Conservation (phyloP, 768 basidiomycete genomes). For the Hemileccinum rubropunctum region DNA sequence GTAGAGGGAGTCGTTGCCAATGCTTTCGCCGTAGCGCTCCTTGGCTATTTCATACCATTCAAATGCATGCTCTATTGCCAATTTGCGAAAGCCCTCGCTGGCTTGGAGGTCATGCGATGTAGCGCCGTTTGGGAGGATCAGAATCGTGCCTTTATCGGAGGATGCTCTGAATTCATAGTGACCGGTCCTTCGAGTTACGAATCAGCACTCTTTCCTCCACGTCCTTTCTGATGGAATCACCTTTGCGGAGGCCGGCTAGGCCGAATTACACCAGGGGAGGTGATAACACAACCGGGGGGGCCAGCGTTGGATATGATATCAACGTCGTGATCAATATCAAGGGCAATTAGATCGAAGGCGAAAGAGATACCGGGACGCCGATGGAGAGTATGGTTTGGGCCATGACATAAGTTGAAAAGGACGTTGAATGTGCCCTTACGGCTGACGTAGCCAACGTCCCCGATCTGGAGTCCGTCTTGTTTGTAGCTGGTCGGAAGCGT, state of each 20-base stretch:
- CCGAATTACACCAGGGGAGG: too few relatives aligned
- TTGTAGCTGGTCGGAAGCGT: slow-evolving; percentile 22
- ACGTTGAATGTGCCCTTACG: slow-evolving; percentile 27
- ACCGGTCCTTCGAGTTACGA: too few relatives aligned
- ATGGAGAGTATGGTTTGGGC: too few relatives aligned
- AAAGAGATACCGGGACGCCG: too few relatives aligned
- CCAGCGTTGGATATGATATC: too few relatives aligned
- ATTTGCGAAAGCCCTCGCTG: slow-evolving; percentile 9
- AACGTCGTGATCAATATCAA: too few relatives aligned
- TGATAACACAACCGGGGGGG: too few relatives aligned
- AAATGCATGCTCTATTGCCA: slow-evolving; percentile 14
- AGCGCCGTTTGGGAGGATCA: slow-evolving; percentile 30
- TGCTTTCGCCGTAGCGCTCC: neutral
- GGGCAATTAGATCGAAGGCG: too few relatives aligned
- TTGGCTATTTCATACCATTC: slow-evolving; percentile 27
- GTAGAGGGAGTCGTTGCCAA: slow-evolving; percentile 15
- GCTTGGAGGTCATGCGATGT: slow-evolving; percentile 10
- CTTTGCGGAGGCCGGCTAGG: too few relatives aligned
- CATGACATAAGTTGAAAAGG: slow-evolving; percentile 31
- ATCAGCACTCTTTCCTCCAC: too few relatives aligned
- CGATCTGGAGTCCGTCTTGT: slow-evolving; percentile 28
- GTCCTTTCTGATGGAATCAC: too few relatives aligned
- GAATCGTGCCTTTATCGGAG: slow-evolving; percentile 19
- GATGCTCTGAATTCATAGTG: too few relatives aligned
- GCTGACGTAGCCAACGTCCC: slow-evolving; percentile 33